Evolutionary conservation across 306 rosid genomes (phyloP), one percentile per base, ranked within the genome.

Genomic region (Trifolium repens): DNA sequence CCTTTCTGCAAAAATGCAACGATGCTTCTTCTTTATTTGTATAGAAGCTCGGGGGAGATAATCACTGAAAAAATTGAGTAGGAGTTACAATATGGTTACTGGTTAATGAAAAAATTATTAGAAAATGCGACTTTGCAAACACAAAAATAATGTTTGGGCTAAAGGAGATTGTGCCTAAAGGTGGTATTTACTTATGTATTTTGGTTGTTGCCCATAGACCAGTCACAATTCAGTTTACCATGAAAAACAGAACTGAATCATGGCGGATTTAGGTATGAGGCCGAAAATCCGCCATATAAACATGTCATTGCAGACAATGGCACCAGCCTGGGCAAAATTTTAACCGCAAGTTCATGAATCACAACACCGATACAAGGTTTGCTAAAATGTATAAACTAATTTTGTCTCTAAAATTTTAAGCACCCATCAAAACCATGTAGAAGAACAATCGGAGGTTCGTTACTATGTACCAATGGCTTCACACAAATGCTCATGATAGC

Each of bases 381-480:
- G 30, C 70, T 6, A 43, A 62, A 65, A 39, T 69, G 49, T 27
- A 66, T 32, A 10, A 79, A 73, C 42, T 35, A 66, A 74, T 24
- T 37, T 13, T 43, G 19, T 47, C 63, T 37, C 30, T 65, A 11
- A 82, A 39, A 65, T 26, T 77, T 70, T 74, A 44, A 85, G 73
- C 13, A 91, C 98, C 97, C 89, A 87, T 91, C 98, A 73, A 93
- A 93, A 70, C 97, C 94, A 68, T 93, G 96, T 19, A 93, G 89
- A 88, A 93, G 96, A 85, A 93, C 97, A 72, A 93, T 61, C 13
- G 97, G 98, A 78, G 81, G 83, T 74, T 79, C 80, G 77, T 87
- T 62, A 75, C 79, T 86, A 81, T 80, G 84, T 65, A 81, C 77
- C 79, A 84, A 46, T 35, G 98, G 94, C 87, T 78, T 93, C 78